Percentiles rank a stretch among this genome's conserved stretches.
phyloP scores from a whole-genome alignment of 176 grass and related monocot genomes.

The Chrysopogon serrulatus region DNA sequence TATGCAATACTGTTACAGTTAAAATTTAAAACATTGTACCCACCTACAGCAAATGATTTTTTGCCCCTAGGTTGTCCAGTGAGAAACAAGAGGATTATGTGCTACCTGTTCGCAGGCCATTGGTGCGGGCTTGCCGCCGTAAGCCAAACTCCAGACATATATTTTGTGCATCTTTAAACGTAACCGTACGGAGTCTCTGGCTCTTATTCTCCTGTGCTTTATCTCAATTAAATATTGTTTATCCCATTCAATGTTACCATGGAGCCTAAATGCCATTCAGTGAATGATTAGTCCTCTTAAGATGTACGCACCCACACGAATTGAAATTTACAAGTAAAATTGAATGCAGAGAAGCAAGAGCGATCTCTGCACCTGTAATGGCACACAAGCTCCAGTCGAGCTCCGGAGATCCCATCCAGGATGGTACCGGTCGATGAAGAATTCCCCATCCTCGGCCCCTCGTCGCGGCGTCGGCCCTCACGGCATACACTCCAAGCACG shows the following conservation, averaged over 20 bases:
- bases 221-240: too few relatives aligned
- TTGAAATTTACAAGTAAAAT: constrained; percentile 1
- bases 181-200: constrained; percentile 52
- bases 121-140: constrained; percentile 58
- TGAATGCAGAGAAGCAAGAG: neutral
- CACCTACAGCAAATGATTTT: neutral
- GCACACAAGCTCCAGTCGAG: constrained; percentile 76
- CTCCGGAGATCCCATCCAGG: constrained; percentile 60
- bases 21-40: neutral
- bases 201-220: constrained; percentile 60
- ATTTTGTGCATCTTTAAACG: constrained; percentile 89
- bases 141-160: constrained; percentile 74
- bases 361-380: constrained; percentile 47
- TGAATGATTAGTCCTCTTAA: neutral
- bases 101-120: constrained; percentile 65
- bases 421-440: constrained; percentile 2
- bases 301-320: neutral
- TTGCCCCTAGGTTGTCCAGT: neutral
- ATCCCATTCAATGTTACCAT: constrained; percentile 74
- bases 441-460: constrained; percentile 31
- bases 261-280: constrained; percentile 51
- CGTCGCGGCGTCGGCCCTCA: constrained; percentile 44
- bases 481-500: constrained; percentile 73
- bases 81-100: neutral
- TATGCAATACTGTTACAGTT: neutral